Percentiles rank a stretch among this genome's conserved stretches.
Conservation (phyloP, 257 asterid genomes). For the Misopates orontium region DNA sequence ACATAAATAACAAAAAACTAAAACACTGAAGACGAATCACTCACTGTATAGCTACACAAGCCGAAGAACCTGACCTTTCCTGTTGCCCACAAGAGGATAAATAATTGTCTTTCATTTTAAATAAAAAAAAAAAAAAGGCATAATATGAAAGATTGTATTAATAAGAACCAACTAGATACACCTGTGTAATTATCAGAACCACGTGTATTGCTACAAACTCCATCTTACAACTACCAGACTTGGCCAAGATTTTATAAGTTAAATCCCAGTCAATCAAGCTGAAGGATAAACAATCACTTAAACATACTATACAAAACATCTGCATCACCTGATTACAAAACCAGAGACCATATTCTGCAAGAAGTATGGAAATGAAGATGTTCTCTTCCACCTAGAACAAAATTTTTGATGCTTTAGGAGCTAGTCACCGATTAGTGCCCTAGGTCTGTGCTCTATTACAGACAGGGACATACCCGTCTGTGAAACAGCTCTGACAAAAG, state of each 20-base stretch:
- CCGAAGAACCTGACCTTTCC: too few relatives aligned
- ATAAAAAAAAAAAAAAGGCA: too few relatives aligned
- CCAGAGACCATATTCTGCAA: not conserved
- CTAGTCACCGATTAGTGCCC: slow-evolving; percentile 85
- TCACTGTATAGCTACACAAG: too few relatives aligned
- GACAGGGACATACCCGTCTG: slow-evolving; percentile 90
- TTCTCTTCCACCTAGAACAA: slow-evolving; percentile 8
- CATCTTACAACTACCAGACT: not conserved
- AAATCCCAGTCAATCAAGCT: slow-evolving; percentile 11
- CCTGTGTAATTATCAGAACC: not conserved
- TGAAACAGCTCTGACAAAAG: slow-evolving; percentile 79
- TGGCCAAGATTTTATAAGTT: slow-evolving; percentile 1
- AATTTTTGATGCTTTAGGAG: not conserved
- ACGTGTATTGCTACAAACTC: not conserved
- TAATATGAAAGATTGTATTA: too few relatives aligned
- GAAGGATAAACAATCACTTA: slow-evolving; percentile 14
- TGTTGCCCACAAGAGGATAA: too few relatives aligned
- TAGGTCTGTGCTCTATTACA: slow-evolving; percentile 74
- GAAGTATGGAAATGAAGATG: not conserved
- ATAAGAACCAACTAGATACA: too few relatives aligned
- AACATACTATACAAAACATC: slow-evolving; percentile 2
- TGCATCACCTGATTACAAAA: slow-evolving; percentile 9
- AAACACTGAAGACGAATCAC: too few relatives aligned
- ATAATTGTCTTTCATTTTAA: too few relatives aligned
- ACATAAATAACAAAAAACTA: too few relatives aligned